Base-by-base conservation (phyloP, 441 rosid species). In the Croton setiger region DNA sequence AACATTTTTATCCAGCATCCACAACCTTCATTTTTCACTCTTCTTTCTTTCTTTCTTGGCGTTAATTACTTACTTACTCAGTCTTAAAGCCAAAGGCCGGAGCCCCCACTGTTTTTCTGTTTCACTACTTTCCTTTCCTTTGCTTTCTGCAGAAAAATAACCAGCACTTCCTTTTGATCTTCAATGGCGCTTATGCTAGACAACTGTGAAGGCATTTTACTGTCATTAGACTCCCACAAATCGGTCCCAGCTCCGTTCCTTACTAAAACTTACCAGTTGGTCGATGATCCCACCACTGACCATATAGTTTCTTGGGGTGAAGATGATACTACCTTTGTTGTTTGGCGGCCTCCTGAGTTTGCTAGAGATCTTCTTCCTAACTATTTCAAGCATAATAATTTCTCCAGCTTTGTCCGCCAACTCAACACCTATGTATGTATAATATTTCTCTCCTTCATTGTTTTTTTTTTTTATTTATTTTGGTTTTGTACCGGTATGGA, bases 301-400 rank as follows among this genome's bases (percentile, higher is more conserved):
- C 89, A 91, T 63, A 74, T 93, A n/a, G 95, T 93, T 18, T 93
- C 96, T 41, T 93, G 97, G 98, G 96, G 95, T 0, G 92, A 93
- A 69, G 97, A 93, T 60, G 88, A 87, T 75, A 55, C 95, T 23
- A 93, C 95, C 72, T 93, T 93, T 55, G 84, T 91, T 20, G 97
- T 93, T 48, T 93, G 98, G 97, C 72, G 97, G 18, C 97, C 97
- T 0, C 93, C 97, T 1, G 98, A 91, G 82, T 93, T 93, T 52
- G 92, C 97, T 49, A 86, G 97, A 20, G 96, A 93, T 73, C 92
- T 93, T 20, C 95, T 93, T 7, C 98, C 98, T n/a, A 93, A 89
- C 77, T 93, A 89, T 84, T 93, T 93, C 84, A 91, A 93, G 81
- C 97, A 93, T 77, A 93, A 90, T 76, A 93, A 90, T 81, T 93